Percentiles rank a stretch among this genome's conserved stretches.
Evolutionary conservation across 306 rosid genomes (phyloP).

Genomic region (Cicer judaicum): DNA sequence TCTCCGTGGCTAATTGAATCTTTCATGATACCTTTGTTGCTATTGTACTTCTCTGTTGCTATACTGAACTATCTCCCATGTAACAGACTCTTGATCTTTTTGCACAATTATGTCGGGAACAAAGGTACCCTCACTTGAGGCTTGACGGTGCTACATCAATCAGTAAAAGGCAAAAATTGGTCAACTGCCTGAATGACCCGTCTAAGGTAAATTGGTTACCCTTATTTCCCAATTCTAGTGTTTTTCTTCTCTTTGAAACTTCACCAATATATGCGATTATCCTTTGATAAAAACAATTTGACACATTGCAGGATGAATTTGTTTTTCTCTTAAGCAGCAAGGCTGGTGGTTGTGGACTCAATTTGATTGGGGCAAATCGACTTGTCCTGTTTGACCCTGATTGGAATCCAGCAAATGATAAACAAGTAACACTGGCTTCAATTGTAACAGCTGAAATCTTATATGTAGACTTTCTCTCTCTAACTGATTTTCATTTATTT

Average conservation of each 20-base stretch:
- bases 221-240: conserved; percentile 1
- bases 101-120: conserved; percentile 92
- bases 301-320: conserved; percentile 78
- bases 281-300: conserved; percentile 26
- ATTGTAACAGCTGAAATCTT: conserved; percentile 27
- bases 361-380: conserved; percentile 97
- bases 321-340: conserved; percentile 96
- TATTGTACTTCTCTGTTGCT: conserved; percentile 26
- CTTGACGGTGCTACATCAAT: conserved; percentile 94
- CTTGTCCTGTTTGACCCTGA: conserved; percentile 95
- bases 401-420: conserved; percentile 99
- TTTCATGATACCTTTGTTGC: conserved; percentile 23
- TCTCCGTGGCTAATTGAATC: conserved; percentile 30
- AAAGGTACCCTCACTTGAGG: conserved; percentile 88
- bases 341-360: conserved; percentile 99
- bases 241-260: conserved; percentile 23
- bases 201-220: conserved; percentile 60
- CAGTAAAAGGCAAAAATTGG: conserved; percentile 93
- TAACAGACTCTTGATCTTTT: conserved; percentile 93
- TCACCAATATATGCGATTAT: conserved; percentile 14
- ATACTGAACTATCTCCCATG: conserved; percentile 44
- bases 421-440: conserved; percentile 66
- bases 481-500: conserved; percentile 30
- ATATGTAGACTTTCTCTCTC: conserved; percentile 6
- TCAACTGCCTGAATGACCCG: conserved; percentile 80